A percentile compares a stretch with the other conserved stretches of the same genome.
These are phyloP conservation scores for Crataegus laevigata DNA, from an alignment of 306 rosid genomes.

Conservation along the genomic window DNA sequence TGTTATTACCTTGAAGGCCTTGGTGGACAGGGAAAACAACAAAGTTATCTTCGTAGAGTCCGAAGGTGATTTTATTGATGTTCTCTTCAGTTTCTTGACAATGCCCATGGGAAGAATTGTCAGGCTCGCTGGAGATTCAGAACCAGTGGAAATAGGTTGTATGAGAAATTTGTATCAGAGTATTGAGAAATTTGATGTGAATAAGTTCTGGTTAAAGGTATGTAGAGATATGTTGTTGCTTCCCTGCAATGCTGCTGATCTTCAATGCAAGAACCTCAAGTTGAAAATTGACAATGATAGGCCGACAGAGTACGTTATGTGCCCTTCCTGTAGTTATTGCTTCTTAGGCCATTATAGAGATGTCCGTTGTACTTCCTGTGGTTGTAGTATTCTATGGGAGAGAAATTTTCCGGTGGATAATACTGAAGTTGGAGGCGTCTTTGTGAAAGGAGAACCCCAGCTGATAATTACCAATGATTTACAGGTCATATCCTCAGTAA, in stretches of 20 bases:
- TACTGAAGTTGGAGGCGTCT: neutral
- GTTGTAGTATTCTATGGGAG: no score
- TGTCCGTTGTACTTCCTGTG: no score
- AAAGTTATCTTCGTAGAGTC: neutral
- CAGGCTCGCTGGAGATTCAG: neutral
- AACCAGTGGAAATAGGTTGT: neutral
- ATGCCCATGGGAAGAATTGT: neutral
- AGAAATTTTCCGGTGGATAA: no score
- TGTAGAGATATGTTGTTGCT: neutral
- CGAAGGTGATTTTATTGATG: neutral
- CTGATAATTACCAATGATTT: neutral
- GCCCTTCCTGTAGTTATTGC: no score
- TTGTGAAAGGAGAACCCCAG: neutral
- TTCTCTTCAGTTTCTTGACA: constrained; percentile 9
- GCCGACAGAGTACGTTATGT: no score
- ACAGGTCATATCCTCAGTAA: neutral
- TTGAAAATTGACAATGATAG: neutral
- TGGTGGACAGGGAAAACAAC: neutral
- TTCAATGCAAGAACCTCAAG: neutral
- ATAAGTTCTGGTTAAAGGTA: neutral
- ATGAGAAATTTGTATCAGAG: neutral
- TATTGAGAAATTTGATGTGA: neutral
- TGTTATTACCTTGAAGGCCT: neutral
- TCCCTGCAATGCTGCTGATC: neutral
- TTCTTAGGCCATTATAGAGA: no score